phyloP scores from a whole-genome alignment of 2,329 filamentous ascomycete species.

The Trichoderma lentiforme region DNA sequence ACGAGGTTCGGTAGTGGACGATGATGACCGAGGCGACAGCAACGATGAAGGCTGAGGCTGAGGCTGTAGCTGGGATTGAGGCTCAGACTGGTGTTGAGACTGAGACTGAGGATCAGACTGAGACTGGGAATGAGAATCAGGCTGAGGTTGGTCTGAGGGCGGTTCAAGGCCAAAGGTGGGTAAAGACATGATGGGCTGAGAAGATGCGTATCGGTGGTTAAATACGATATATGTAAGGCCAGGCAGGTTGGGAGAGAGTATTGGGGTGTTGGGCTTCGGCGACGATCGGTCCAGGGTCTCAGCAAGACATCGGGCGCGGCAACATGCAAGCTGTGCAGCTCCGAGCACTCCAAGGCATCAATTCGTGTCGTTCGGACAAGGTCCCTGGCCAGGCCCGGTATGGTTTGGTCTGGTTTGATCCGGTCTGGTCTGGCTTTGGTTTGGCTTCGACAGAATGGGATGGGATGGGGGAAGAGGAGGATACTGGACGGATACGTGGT shows the following conservation, averaged over 20 bases:
- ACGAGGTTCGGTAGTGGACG: constrained; percentile 25
- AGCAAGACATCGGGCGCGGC: constrained; percentile 19
- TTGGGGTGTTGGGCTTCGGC: constrained; percentile 16
- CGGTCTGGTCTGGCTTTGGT: neutral
- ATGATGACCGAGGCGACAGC: constrained; percentile 25
- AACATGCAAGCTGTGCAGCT: constrained; percentile 20
- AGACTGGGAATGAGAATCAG: constrained; percentile 20
- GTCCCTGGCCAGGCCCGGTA: constrained; percentile 3
- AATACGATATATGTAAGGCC: constrained; percentile 10
- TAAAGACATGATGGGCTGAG: constrained; percentile 17
- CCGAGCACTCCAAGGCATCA: constrained; percentile 11
- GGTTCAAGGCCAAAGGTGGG: constrained; percentile 11
- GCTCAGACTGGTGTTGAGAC: constrained; percentile 19
- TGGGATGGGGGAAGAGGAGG: neutral
- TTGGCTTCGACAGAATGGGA: neutral
- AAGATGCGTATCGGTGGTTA: constrained; percentile 10
- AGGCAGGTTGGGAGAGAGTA: constrained; percentile 12
- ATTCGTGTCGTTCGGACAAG: constrained; percentile 17
- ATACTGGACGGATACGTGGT: constrained; percentile 12
- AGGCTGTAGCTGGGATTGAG: constrained; percentile 18
- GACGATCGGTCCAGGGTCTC: constrained; percentile 18
- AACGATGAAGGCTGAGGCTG: constrained; percentile 24
- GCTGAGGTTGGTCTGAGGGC: neutral
- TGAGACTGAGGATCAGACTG: constrained; percentile 18
- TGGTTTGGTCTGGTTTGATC: neutral